Evolutionary conservation across 805 yeast genomes (phyloP).

Genomic region (Candida jianshihensis): DNA sequence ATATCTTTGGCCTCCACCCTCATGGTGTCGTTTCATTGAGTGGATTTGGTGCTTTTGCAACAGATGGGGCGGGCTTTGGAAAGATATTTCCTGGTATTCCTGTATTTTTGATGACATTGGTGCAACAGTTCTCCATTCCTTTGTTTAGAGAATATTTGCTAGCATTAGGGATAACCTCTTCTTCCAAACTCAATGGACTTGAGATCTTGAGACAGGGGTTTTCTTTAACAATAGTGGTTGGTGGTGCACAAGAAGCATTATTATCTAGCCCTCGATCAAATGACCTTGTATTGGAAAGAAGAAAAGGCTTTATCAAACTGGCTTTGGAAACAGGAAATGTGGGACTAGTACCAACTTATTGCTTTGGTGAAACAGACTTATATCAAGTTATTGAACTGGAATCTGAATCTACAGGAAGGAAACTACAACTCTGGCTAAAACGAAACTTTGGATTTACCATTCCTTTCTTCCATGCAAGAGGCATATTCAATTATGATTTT

Average conservation of each 20-base stretch:
- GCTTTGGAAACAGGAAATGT: constrained; percentile 79
- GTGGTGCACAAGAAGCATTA: constrained; percentile 91
- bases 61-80: constrained; percentile 71
- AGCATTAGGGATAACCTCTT: constrained; percentile 79
- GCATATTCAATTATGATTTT: constrained; percentile 85
- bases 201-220: constrained; percentile 56
- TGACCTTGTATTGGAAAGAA: constrained; percentile 63
- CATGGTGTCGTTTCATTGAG: constrained; percentile 95
- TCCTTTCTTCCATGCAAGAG: constrained; percentile 89
- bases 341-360: constrained; percentile 77
- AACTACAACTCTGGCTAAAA: constrained; percentile 69
- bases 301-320: constrained; percentile 84
- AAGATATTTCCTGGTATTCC: constrained; percentile 78
- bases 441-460: constrained; percentile 70
- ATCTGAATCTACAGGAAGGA: constrained; percentile 39
- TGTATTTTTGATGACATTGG: constrained; percentile 68
- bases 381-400: constrained; percentile 43
- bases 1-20: constrained; percentile 91
- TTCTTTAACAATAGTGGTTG: constrained; percentile 85
- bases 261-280: constrained; percentile 51
- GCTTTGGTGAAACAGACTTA: constrained; percentile 82
- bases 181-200: constrained; percentile 64
- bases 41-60: constrained; percentile 74
- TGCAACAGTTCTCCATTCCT: constrained; percentile 79
- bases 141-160: constrained; percentile 80